phyloP scores from a whole-genome alignment of 169 alveolate species.

The Cyclospora cayetanensis region DNA sequence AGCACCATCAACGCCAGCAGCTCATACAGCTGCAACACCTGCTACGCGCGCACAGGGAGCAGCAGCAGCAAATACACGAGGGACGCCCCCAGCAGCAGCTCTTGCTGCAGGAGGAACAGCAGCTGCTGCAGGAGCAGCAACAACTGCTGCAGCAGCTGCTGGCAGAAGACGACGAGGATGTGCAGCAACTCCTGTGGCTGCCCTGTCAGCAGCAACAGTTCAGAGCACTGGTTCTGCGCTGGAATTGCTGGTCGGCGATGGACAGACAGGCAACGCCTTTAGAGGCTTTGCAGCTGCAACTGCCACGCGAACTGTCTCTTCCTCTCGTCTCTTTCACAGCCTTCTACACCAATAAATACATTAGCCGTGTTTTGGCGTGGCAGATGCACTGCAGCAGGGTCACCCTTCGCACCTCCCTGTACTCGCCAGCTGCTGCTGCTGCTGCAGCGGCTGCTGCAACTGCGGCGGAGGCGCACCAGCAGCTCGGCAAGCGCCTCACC shows the following conservation, averaged over 20 bases:
- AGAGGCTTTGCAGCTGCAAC: not conserved
- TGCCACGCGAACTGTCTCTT: conserved; percentile 16
- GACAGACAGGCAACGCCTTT: not conserved
- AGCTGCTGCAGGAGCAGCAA: conserved; percentile 15
- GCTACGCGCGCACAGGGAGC: not conserved
- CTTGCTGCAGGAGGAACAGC: not conserved
- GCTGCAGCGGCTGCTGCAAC: conserved; percentile 28
- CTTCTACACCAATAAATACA: not conserved
- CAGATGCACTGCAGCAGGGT: conserved; percentile 53
- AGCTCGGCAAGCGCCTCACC: not conserved
- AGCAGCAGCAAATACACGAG: not conserved
- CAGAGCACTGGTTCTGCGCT: conserved; percentile 2
- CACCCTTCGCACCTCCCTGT: not conserved
- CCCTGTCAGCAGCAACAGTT: conserved; percentile 5
- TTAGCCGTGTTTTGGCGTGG: not conserved
- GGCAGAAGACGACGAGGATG: not conserved
- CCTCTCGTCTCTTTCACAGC: not conserved
- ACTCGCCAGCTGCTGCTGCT: conserved; percentile 18
- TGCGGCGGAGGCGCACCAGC: not conserved
- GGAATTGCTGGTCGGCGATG: conserved; percentile 3
- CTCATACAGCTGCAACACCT: not conserved
- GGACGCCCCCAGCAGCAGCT: not conserved
- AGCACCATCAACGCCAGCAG: conserved; percentile 15
- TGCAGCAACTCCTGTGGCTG: not conserved
- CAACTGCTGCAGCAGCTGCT: too few species aligned